These are phyloP conservation scores for Colletotrichum sublineola DNA, from an alignment of 2,329 filamentous ascomycete species.

Conservation along the genomic window DNA sequence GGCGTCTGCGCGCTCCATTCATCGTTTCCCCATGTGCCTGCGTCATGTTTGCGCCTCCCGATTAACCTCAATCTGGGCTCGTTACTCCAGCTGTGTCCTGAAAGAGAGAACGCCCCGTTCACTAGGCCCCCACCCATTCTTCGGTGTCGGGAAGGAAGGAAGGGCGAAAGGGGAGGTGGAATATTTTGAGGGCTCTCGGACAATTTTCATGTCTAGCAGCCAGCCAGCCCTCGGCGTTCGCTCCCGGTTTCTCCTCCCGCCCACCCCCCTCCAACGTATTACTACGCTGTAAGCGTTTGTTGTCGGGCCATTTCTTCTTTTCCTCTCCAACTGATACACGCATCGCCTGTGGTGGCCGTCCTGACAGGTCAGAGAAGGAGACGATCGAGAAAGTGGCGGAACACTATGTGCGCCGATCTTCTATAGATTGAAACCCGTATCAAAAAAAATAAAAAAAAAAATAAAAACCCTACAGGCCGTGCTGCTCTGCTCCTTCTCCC, in stretches of 20 bases:
- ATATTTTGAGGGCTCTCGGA: background rate
- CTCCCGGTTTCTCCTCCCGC: background rate
- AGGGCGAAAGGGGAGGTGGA: background rate
- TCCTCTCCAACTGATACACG: slow-evolving; percentile 1
- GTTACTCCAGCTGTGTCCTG: background rate
- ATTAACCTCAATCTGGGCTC: too few species aligned
- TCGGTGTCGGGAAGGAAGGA: background rate
- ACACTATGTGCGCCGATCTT: slow-evolving; percentile 26
- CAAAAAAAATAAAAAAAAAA: too few species aligned
- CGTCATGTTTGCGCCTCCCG: background rate
- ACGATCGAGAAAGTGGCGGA: background rate
- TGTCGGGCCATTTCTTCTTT: background rate
- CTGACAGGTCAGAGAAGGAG: background rate
- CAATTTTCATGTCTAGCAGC: background rate
- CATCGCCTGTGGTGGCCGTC: slow-evolving; percentile 28
- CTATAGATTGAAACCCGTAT: background rate
- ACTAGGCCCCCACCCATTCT: background rate
- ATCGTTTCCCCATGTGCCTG: slow-evolving; percentile 2
- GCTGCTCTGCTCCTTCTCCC: background rate
- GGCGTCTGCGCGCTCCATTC: background rate
- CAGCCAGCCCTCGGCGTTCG: background rate
- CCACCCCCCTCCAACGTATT: background rate
- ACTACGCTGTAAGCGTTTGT: background rate
- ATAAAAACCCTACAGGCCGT: slow-evolving; percentile 4
- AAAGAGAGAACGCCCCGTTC: background rate